Evolutionary conservation across 148 eudicot species (phyloP), one percentile per base, ranked within the genome.

Genomic region (Arctostaphylos glauca): DNA sequence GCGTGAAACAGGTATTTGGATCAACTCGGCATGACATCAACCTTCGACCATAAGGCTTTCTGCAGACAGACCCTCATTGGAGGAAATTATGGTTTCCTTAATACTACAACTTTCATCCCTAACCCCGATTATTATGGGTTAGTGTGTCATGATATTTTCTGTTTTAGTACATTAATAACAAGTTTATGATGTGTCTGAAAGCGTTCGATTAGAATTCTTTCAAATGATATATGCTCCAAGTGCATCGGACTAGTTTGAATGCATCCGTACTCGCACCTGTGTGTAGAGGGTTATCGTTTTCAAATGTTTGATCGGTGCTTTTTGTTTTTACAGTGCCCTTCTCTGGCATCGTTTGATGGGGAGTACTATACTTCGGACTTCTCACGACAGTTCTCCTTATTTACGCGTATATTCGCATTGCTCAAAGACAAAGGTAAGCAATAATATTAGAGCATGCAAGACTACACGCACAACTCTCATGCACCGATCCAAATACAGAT

Each of bases 101-200:
- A 91, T 73, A 86, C 84, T 18, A 91, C 89, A 16, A 83, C 88
- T 1, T 92, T 87, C 81, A 59, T 85, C 59, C 95, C 93, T 3
- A 92, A 92, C 74, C 92, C 95, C 0, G 93, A 91, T 77, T 92
- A 88, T 78, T 92, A 91, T 15, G 88, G 93, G 95, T 89, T 2
- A 59, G 84, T 83, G 4, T 15, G 41, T 38, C 50, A 3, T 41
- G 46, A 43, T 5, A 5, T 2, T 12, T 31, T 52, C 31, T 31
- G 6, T 6, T 66, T 25, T 3, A 2, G 23, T 13, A 13, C 56
- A 54, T 54, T 54, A 54, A 14, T 10, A 54, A 54, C 18, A 54
- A 31, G 38, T 31, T 31, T 31, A 31, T 31, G 1, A 31, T 31
- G 38, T 31, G 38, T 31, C 38, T 1, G 38, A 31, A 31, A 31